These are phyloP conservation scores for Tilletiopsis washingtonensis DNA, from an alignment of 1,284 basidiomycete species.

Conservation along the genomic window DNA sequence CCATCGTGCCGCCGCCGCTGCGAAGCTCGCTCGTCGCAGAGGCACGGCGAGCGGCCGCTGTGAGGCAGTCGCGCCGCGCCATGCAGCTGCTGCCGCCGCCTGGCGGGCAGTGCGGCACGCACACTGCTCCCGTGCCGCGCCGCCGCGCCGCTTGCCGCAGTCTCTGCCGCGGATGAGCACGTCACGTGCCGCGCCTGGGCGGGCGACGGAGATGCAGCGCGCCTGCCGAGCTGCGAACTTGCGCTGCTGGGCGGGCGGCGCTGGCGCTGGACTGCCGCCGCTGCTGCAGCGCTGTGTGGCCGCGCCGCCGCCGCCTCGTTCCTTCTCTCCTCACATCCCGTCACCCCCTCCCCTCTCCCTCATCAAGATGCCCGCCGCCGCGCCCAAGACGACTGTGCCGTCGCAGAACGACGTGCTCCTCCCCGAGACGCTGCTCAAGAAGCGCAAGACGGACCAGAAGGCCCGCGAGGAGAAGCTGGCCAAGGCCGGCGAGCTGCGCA, in stretches of 20 bases:
- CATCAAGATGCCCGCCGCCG: too few species aligned
- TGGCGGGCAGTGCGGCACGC: background rate
- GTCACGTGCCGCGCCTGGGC: background rate
- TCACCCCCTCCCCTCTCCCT: too few species aligned
- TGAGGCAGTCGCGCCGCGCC: background rate
- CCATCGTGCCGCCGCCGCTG: too few species aligned
- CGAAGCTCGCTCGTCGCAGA: too few species aligned
- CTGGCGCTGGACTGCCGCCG: background rate
- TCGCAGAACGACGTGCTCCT: slow-evolving; percentile 42
- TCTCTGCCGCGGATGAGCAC: background rate
- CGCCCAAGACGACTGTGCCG: too few species aligned
- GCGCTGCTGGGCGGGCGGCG: slow-evolving; percentile 1
- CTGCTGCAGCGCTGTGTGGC: background rate
- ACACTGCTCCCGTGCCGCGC: background rate
- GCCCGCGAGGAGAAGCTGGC: slow-evolving; percentile 87
- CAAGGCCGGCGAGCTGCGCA: slow-evolving; percentile 76
- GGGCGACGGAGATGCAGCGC: background rate
- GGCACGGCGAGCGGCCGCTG: too few species aligned
- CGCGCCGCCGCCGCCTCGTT: background rate
- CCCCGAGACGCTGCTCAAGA: slow-evolving; percentile 52
- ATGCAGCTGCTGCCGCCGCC: background rate
- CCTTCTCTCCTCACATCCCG: background rate
- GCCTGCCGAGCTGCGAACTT: background rate
- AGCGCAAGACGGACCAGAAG: slow-evolving; percentile 97
- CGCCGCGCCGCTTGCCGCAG: background rate